Conservation (phyloP, 768 basidiomycete genomes). For the Paxillus involutus region DNA sequence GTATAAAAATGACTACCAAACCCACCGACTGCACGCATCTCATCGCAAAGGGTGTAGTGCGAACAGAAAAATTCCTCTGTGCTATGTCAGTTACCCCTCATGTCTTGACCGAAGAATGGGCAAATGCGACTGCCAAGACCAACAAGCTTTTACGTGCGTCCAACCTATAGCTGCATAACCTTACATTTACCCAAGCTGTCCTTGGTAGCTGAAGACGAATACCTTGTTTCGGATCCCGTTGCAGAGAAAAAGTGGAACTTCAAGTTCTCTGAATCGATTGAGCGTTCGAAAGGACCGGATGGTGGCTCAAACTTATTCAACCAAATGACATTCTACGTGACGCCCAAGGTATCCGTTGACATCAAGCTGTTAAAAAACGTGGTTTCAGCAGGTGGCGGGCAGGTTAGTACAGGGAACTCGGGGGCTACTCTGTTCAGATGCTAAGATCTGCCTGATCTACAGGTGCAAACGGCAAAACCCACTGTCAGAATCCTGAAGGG, state of each 20-base stretch:
- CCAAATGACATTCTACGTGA: constrained; percentile 73
- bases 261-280: constrained; percentile 59
- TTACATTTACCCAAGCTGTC: background rate
- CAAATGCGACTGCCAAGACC: constrained; percentile 53
- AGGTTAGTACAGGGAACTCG: constrained; percentile 39
- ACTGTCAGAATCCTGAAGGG: constrained; percentile 55
- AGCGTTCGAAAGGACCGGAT: constrained; percentile 48
- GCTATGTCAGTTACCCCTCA: constrained; percentile 64
- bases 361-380: constrained; percentile 66
- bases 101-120: constrained; percentile 71
- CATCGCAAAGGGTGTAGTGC: constrained; percentile 62
- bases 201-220: constrained; percentile 59
- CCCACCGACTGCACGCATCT: constrained; percentile 79
- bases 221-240: constrained; percentile 55
- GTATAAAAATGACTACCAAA: constrained; percentile 60
- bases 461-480: constrained; percentile 50
- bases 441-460: background rate
- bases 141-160: constrained; percentile 64
- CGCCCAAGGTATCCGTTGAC: constrained; percentile 60
- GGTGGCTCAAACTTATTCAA: constrained; percentile 55
- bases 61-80: constrained; percentile 88
- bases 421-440: background rate
- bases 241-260: constrained; percentile 70
- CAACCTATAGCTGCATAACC: background rate
- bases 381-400: constrained; percentile 67